Base-by-base conservation (phyloP, 2,329 filamentous ascomycete genomes). In the Epichloe festucae region DNA sequence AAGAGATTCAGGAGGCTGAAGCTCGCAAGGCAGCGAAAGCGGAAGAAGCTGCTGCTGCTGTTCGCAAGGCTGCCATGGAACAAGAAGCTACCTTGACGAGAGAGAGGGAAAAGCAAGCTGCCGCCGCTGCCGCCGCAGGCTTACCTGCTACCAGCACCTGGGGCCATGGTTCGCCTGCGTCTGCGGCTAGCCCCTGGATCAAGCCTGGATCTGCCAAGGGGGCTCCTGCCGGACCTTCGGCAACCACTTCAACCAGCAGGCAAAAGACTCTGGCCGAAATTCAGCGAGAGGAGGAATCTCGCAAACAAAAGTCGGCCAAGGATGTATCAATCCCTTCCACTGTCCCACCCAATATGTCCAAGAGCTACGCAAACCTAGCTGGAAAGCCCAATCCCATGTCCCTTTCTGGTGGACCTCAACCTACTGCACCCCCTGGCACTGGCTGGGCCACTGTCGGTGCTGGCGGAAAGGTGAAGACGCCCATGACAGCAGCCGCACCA, bases 391-490 rank as follows among this genome's bases (percentile, higher is more conserved):
- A 62, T 14, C 63, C 64, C 10, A 34, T 41, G 43, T 42, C 46
- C 34, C 23, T 42, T 7, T 6, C 35, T 46, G 58, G 19, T 67
- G 72, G 21, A 67, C 65, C 53, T 58, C 67, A 21, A 57, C 61
- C 19, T 56, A 66, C 14, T 31, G 56, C 11, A 49, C 57, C 43
- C 60, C 68, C 48, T 11, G 48, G 46, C 17, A 57, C 57, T 5
- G 89, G 89, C 2, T 98, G 93, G 93, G 91, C 90, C 11, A 97
- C 90, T 0, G 91, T 98, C 41, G 93, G 93, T 46, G 89, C 91
- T 36, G 85, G 90, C 58, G 93, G 93, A 14, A 98, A 96, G 72
- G 79, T 87, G 48, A 97, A 95, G 73, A 72, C 79, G 31, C 85
- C 87, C 5, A 77, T 76, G 3, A 78, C 74, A 0, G 76, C 81